Evolutionary conservation across 2,329 filamentous ascomycete genomes (phyloP).

Genomic region (Scopulariopsis brevicaulis): DNA sequence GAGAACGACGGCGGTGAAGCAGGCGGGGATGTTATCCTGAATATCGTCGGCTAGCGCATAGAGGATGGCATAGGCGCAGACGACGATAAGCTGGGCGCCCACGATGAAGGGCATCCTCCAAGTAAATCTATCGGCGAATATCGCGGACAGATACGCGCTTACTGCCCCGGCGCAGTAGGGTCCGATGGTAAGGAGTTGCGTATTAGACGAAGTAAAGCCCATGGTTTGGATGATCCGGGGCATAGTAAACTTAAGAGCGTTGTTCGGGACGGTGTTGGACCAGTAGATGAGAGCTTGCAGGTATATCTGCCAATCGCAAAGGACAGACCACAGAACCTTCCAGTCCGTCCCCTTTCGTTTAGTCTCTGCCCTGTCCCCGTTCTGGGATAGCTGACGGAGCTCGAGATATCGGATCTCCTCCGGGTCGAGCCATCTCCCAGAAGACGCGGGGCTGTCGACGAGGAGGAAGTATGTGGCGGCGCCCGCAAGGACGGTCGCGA

Average conservation of each 20-base stretch:
- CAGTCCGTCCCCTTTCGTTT: not conserved
- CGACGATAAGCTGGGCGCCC: slow-evolving; percentile 13
- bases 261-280: slow-evolving; percentile 23
- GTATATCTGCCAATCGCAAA: slow-evolving; percentile 28
- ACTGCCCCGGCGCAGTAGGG: not conserved
- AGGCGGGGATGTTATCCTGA: slow-evolving; percentile 8
- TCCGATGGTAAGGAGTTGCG: slow-evolving; percentile 4
- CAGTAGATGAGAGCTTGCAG: slow-evolving; percentile 25
- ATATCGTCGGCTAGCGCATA: slow-evolving; percentile 11
- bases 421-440: too few species aligned
- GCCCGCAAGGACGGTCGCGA: too few species aligned
- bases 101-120: slow-evolving; percentile 23
- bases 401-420: too few species aligned
- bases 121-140: slow-evolving; percentile 16
- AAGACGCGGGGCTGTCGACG: too few species aligned
- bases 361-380: too few species aligned
- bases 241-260: slow-evolving; percentile 21
- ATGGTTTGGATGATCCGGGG: slow-evolving; percentile 27
- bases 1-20: slow-evolving; percentile 9
- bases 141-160: slow-evolving; percentile 10
- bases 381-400: too few species aligned
- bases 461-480: too few species aligned
- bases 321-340: not conserved
- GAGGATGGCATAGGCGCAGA: slow-evolving; percentile 16
- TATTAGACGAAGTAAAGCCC: slow-evolving; percentile 22